Conservation (phyloP, 2,329 filamentous ascomycete species). For the Zymoseptoria pseudotritici region DNA sequence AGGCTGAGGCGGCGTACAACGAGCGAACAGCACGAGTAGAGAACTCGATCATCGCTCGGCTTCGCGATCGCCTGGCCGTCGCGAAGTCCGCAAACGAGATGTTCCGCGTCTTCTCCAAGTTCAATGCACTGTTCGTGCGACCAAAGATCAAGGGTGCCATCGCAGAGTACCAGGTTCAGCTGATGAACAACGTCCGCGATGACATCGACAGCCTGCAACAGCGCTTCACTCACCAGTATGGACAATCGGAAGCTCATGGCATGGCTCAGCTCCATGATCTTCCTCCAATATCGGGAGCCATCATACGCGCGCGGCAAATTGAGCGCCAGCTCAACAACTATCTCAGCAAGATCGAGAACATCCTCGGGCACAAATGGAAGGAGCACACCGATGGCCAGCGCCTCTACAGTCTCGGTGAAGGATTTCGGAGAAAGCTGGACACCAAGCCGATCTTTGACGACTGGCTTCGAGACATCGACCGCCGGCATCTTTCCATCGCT, state of each 20-base stretch:
- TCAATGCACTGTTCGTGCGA: conserved; percentile 95
- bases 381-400: conserved; percentile 93
- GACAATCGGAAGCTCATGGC: conserved; percentile 91
- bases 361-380: conserved; percentile 89
- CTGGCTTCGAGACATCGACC: conserved; percentile 84
- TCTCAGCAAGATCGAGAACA: conserved; percentile 98
- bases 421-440: conserved; percentile 94
- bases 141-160: conserved; percentile 99
- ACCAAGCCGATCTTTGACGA: conserved; percentile 90
- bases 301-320: conserved; percentile 96
- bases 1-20: conserved; percentile 93
- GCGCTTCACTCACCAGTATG: conserved; percentile 98
- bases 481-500: conserved; percentile 82
- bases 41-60: conserved; percentile 93
- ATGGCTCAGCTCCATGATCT: conserved; percentile 97
- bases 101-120: conserved; percentile 99
- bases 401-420: conserved; percentile 78
- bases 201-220: conserved; percentile 91
- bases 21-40: conserved; percentile 95
- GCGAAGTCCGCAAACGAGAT: conserved; percentile 98
- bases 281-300: conserved; percentile 90
- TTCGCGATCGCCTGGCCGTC: conserved; percentile 86
- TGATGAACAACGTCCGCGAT: conserved; percentile 96
- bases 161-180: conserved; percentile 92
- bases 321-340: conserved; percentile 92